Evolutionary conservation across 139 green algal species (phyloP).

Genomic region (Diplosphaera chodatii): DNA sequence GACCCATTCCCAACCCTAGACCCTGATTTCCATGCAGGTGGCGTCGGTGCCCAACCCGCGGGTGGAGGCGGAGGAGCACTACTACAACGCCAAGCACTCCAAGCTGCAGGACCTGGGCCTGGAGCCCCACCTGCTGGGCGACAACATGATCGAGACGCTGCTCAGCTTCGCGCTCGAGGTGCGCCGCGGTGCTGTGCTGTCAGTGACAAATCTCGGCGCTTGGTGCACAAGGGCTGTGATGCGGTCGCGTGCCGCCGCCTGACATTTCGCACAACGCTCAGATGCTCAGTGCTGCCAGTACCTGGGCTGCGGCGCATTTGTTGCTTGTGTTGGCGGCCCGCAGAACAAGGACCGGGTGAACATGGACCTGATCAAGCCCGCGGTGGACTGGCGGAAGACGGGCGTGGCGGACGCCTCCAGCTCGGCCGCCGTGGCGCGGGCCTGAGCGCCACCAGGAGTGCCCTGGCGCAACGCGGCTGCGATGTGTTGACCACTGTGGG

Average conservation of each 20-base stretch:
- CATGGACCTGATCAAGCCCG: constrained; percentile 92
- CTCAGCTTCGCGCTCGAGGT: constrained; percentile 82
- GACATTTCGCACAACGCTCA: no score
- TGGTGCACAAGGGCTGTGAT: no score
- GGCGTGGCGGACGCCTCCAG: constrained; percentile 38
- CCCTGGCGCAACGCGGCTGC: no score
- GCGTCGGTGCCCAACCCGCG: constrained; percentile 65
- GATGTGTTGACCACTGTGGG: no score
- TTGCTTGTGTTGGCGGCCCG: no score
- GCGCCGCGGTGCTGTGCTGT: no score
- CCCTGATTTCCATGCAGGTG: constrained; percentile 6
- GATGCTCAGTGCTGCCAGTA: no score
- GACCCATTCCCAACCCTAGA: not conserved
- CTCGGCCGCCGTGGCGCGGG: constrained; percentile 34
- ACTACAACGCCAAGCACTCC: constrained; percentile 7
- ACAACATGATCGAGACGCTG: constrained; percentile 88
- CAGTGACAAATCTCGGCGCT: no score
- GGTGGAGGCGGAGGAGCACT: constrained; percentile 62
- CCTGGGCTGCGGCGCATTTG: no score
- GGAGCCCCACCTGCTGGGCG: constrained; percentile 84
- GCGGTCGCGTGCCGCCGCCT: no score
- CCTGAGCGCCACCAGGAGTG: not conserved
- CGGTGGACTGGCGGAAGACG: constrained; percentile 87
- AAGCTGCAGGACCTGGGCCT: constrained; percentile 90
- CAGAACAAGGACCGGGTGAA: constrained; percentile 89